Evolutionary conservation across 495 filamentous ascomycete species (phyloP).

Genomic region (Penicillium paradoxum): DNA sequence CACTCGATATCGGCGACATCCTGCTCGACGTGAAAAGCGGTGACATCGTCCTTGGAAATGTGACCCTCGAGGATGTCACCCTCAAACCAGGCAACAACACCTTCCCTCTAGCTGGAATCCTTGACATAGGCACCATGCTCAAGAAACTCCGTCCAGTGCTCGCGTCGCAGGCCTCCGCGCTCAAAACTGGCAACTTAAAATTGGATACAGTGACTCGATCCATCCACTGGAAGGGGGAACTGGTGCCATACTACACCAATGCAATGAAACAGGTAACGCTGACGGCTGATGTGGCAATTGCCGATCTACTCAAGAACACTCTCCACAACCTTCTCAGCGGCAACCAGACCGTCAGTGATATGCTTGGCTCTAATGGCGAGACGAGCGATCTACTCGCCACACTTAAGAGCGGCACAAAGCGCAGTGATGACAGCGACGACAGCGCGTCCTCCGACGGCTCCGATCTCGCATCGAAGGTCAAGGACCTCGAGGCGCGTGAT

Average conservation of each 20-base stretch:
- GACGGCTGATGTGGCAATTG: conserved; percentile 28
- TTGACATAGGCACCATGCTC: conserved; percentile 33
- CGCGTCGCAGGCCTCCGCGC: conserved; percentile 20
- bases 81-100: conserved; percentile 57
- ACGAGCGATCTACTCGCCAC: background rate
- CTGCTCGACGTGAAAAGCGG: conserved; percentile 5
- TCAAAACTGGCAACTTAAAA: conserved; percentile 30
- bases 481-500: conserved; percentile 3
- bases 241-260: conserved; percentile 38
- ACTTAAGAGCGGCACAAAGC: background rate
- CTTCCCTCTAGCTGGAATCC: conserved; percentile 39
- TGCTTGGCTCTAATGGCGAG: background rate
- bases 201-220: conserved; percentile 29
- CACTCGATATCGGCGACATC: background rate
- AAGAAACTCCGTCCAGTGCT: conserved; percentile 27
- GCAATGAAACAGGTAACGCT: conserved; percentile 34
- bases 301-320: conserved; percentile 30
- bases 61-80: conserved; percentile 47
- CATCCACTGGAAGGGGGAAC: conserved; percentile 31
- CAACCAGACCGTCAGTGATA: background rate
- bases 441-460: background rate
- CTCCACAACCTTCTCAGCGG: conserved; percentile 20
- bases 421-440: background rate
- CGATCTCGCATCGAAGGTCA: conserved; percentile 2
- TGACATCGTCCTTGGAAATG: conserved; percentile 1